Base-by-base conservation (phyloP, 2,329 filamentous ascomycete species). In the Monilinia fructigena region DNA sequence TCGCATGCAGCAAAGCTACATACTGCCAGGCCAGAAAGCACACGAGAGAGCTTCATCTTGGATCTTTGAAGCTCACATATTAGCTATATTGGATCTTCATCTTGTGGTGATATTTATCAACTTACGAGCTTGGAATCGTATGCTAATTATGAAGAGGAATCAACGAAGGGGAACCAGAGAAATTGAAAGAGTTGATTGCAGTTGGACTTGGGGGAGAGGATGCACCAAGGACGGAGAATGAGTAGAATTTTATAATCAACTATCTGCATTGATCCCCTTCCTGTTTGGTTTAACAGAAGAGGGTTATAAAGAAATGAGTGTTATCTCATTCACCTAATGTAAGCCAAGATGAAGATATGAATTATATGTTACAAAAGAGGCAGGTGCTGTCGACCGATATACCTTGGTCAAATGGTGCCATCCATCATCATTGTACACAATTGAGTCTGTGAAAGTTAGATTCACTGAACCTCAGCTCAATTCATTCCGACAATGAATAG, bases 1-100 rank as follows among this genome's bases (percentile, higher is more conserved):
- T 50, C 35, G 40, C 63, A 42, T 38, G 67, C 56, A 66, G 65
- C 59, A 35, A 38, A 65, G 59, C 67, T 64, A 48, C 64, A 54
- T 40, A 60, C 42, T 2, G 55, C 60, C 40, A 68, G n/a, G 20
- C 28, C 28, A 42, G 50, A 58, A 52, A 65, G 42, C 28, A 58
- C 31, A 16, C n/a, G 42, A 65, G 45, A 58, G 53, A 65, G 28
- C 63, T 48, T 65, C 63, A 65, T 65, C 61, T 35, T 65, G 53
- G 20, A 65, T 59, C 53, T 58, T 38, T 2, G n/a, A 26, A 12
- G 40, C 26, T 26, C 8, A 14, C 26, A 16, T 40, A 47, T 65
- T 59, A 65, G 63, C 12, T 40, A 28, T 23, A 8, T 38, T 61
- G 28, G 16, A 38, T 20, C 20, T 12, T 0, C 10, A 50, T 11